Evolutionary conservation across 192 early-diverging fungal species (phyloP).

Genomic region (Thamnidium elegans): DNA sequence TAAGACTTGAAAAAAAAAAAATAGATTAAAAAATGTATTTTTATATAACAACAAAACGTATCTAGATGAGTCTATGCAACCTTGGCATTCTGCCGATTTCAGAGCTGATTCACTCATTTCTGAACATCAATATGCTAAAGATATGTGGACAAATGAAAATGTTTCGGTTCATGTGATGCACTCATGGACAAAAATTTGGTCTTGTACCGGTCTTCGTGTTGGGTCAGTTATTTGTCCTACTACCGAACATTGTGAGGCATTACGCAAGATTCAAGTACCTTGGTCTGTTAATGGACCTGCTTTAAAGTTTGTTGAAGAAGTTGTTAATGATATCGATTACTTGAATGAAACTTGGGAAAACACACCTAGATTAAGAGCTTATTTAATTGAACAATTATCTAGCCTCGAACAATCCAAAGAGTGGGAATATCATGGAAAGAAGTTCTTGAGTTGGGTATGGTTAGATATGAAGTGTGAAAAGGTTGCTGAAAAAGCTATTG

Average conservation of each 20-base stretch:
- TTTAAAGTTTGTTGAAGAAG: constrained; percentile 77
- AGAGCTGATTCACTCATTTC: constrained; percentile 78
- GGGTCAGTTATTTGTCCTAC: constrained; percentile 89
- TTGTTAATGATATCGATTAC: constrained; percentile 67
- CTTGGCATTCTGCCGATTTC: constrained; percentile 83
- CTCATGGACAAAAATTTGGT: constrained; percentile 95
- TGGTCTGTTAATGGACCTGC: constrained; percentile 93
- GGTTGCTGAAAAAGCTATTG: constrained; percentile 62
- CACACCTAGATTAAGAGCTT: constrained; percentile 65
- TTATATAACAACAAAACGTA: neutral
- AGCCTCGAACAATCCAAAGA: constrained; percentile 16
- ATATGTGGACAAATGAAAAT: constrained; percentile 57
- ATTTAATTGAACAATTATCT: constrained; percentile 45
- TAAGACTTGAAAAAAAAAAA: constrained; percentile 35
- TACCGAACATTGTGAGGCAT: constrained; percentile 59
- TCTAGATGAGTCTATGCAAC: constrained; percentile 91
- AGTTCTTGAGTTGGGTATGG: constrained; percentile 88
- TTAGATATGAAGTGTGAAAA: constrained; percentile 62
- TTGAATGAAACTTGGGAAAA: constrained; percentile 76
- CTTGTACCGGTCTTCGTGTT: constrained; percentile 84
- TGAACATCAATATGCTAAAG: constrained; percentile 63
- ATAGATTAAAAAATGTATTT: neutral
- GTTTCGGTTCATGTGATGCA: constrained; percentile 87
- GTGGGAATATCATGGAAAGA: constrained; percentile 72
- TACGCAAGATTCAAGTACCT: constrained; percentile 83